phyloP scores from a whole-genome alignment of 768 basidiomycete species.

The Collybia nuda region DNA sequence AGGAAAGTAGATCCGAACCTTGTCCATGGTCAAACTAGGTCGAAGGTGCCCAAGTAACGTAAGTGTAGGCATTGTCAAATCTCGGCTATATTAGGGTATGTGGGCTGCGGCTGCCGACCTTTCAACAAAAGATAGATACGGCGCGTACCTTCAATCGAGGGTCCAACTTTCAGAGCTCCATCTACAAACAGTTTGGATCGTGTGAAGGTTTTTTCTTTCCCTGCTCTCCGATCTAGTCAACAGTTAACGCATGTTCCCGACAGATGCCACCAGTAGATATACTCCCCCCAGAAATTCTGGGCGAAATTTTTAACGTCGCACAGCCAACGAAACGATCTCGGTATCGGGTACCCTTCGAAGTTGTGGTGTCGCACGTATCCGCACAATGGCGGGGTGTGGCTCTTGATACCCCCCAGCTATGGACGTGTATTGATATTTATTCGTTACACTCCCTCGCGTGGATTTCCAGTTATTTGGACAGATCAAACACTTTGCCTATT shows the following conservation, averaged over 20 bases:
- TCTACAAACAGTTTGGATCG: no score
- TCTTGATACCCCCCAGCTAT: conserved; percentile 33
- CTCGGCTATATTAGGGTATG: no score
- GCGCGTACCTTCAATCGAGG: no score
- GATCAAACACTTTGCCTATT: conserved; percentile 27
- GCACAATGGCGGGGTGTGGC: conserved; percentile 37
- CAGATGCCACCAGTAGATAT: conserved; percentile 6
- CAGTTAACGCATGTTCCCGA: background rate
- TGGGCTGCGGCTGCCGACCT: no score
- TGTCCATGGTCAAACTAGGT: no score
- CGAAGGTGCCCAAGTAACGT: no score
- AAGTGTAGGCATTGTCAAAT: no score
- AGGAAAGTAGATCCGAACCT: no score
- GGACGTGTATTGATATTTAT: conserved; percentile 35
- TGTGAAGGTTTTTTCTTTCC: no score
- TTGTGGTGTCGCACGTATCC: conserved; percentile 43
- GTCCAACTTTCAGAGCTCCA: no score
- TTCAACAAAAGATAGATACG: no score
- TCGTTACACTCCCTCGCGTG: conserved; percentile 22
- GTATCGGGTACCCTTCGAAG: conserved; percentile 29
- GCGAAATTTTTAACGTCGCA: conserved; percentile 23
- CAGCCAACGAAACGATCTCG: conserved; percentile 18
- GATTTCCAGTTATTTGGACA: conserved; percentile 24
- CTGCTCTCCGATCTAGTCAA: no score
- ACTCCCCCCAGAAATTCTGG: conserved; percentile 30